A percentile compares a stretch with the other conserved stretches of the same genome.
These are phyloP conservation scores for Phytophthora europaea DNA, from an alignment of 352 stramenopile species.

Conservation along the genomic window DNA sequence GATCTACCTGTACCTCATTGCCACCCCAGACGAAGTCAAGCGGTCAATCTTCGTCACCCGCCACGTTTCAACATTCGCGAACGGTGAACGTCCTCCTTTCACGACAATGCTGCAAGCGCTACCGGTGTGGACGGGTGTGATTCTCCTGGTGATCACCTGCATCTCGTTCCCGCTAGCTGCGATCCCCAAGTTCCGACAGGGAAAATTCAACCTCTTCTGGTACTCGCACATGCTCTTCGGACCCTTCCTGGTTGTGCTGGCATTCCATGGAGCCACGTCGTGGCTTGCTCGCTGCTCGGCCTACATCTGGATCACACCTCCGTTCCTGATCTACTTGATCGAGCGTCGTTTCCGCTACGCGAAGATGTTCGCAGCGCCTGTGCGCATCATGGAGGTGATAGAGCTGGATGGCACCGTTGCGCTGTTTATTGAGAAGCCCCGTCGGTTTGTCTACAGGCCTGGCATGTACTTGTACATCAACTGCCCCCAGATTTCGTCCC, in stretches of 20 bases:
- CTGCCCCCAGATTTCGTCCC: constrained; percentile 69
- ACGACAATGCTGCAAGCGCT: constrained; percentile 58
- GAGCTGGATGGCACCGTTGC: constrained; percentile 62
- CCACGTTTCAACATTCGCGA: constrained; percentile 51
- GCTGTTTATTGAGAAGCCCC: constrained; percentile 73
- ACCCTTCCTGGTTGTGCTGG: constrained; percentile 67
- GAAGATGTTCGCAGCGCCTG: constrained; percentile 64
- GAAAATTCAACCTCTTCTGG: constrained; percentile 81
- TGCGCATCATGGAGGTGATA: constrained; percentile 64
- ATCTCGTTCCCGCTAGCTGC: constrained; percentile 72
- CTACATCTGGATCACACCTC: constrained; percentile 66
- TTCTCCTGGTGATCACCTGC: constrained; percentile 64
- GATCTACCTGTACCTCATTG: constrained; percentile 74
- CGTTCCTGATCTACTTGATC: constrained; percentile 70
- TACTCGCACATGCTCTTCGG: constrained; percentile 81
- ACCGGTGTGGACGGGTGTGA: constrained; percentile 68
- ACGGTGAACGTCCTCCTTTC: constrained; percentile 59
- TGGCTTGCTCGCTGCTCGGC: constrained; percentile 62
- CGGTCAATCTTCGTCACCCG: constrained; percentile 66
- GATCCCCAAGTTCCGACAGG: constrained; percentile 71
- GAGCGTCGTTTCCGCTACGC: constrained; percentile 69
- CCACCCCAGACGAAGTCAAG: constrained; percentile 61
- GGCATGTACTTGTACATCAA: constrained; percentile 91
- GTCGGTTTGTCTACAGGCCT: constrained; percentile 64
- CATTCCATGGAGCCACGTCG: constrained; percentile 63